Conservation (phyloP, 768 basidiomycete genomes). For the Pisolithus orientalis region DNA sequence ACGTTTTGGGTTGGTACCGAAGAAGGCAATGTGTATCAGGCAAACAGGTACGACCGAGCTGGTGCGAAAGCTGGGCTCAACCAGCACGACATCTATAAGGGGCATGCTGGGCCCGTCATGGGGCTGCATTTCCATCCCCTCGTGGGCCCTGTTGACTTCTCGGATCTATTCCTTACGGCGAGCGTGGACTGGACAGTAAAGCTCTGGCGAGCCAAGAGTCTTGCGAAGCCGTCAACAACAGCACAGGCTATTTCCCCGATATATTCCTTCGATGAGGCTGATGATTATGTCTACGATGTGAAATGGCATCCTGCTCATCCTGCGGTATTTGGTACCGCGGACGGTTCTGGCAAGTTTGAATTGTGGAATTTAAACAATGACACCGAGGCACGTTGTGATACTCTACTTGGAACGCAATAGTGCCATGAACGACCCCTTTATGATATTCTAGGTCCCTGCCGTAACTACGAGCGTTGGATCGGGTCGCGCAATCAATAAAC, state of each 20-base stretch:
- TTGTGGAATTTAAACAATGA: slow-evolving; percentile 98
- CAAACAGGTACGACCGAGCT: slow-evolving; percentile 94
- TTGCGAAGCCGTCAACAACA: slow-evolving; percentile 65
- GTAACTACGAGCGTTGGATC: slow-evolving; percentile 80
- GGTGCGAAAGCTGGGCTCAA: slow-evolving; percentile 95
- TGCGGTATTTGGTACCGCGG: slow-evolving; percentile 87
- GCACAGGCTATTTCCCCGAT: slow-evolving; percentile 57
- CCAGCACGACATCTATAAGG: slow-evolving; percentile 87
- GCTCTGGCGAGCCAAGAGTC: slow-evolving; percentile 82
- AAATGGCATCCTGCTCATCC: slow-evolving; percentile 98
- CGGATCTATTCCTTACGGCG: slow-evolving; percentile 87
- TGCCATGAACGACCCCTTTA: not conserved
- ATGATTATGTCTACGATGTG: slow-evolving; percentile 98
- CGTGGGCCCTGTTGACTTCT: slow-evolving; percentile 88
- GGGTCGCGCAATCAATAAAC: slow-evolving; percentile 86
- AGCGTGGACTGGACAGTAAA: slow-evolving; percentile 99
- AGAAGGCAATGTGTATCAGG: slow-evolving; percentile 95
- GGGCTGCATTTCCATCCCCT: slow-evolving; percentile 93
- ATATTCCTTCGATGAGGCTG: slow-evolving; percentile 95
- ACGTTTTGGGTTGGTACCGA: slow-evolving; percentile 98
- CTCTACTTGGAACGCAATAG: not conserved
- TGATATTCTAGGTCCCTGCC: slow-evolving; percentile 65
- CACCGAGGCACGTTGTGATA: slow-evolving; percentile 65
- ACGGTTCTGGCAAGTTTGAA: slow-evolving; percentile 94
- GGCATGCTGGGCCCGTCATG: slow-evolving; percentile 90